Conservation (phyloP, 2,329 filamentous ascomycete genomes). For the Orbilia blumenaviensis region DNA sequence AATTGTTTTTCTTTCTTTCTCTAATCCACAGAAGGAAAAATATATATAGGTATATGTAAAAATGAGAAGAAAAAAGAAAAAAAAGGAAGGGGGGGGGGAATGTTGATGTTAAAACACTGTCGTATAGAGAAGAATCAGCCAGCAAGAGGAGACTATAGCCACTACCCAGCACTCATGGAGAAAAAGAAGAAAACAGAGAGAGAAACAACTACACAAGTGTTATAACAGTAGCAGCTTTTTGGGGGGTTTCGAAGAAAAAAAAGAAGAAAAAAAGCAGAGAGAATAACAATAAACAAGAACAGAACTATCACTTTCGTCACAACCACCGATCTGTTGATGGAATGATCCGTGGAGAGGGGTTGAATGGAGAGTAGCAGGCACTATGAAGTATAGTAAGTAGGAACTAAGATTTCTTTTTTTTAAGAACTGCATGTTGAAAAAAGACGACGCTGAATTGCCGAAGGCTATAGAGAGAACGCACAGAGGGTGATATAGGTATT, state of each 20-base stretch:
- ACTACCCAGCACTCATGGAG: neutral
- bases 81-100: neutral
- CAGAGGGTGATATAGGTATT: constrained; percentile 3
- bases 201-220: neutral
- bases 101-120: no score
- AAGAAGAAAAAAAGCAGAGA: neutral
- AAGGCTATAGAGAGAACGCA: neutral
- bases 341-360: neutral
- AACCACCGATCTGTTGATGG: no score
- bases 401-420: neutral
- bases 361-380: neutral
- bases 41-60: no score
- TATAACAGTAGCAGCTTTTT: neutral
- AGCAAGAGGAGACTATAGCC: no score
- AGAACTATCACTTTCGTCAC: no score
- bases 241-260: neutral
- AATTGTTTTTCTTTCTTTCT: no score
- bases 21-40: neutral
- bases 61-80: neutral
- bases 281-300: no score
- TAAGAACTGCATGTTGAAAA: no score
- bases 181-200: neutral
- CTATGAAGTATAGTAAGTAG: neutral
- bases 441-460: neutral
- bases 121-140: no score